Percentiles rank a stretch among this genome's conserved stretches.
phyloP scores from a whole-genome alignment of 352 stramenopile genomes.

The Phytophthora vignae region DNA sequence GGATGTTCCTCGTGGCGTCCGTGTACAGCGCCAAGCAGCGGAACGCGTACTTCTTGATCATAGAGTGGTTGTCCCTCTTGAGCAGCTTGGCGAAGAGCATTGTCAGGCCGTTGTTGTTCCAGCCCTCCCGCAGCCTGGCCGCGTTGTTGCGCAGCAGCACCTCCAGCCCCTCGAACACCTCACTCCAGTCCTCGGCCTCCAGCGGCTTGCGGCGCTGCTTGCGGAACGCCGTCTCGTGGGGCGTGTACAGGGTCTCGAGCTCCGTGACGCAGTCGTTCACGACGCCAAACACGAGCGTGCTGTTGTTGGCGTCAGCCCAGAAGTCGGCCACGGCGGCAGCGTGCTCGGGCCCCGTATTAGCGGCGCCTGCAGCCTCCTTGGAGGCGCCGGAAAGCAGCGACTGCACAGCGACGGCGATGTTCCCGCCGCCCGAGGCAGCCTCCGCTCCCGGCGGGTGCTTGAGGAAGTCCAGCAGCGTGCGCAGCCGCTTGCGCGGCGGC shows the following conservation, averaged over 20 bases:
- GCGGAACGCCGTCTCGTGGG: conserved; percentile 83
- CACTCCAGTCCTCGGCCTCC: conserved; percentile 89
- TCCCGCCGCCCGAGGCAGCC: conserved; percentile 41
- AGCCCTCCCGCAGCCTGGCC: conserved; percentile 72
- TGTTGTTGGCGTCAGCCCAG: conserved; percentile 77
- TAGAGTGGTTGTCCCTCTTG: conserved; percentile 85
- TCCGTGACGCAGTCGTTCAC: conserved; percentile 85
- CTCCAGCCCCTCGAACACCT: conserved; percentile 89
- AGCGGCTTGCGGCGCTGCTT: conserved; percentile 84
- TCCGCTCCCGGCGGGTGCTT: conserved; percentile 56
- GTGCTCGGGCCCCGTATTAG: conserved; percentile 48
- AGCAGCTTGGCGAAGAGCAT: conserved; percentile 88
- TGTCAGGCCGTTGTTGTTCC: conserved; percentile 84
- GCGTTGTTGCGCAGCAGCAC: conserved; percentile 83
- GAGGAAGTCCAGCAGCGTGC: conserved; percentile 86
- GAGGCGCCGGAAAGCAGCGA: conserved; percentile 62
- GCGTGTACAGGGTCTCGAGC: conserved; percentile 84
- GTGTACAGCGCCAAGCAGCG: conserved; percentile 85
- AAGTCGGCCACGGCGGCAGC: conserved; percentile 69
- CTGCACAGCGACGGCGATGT: conserved; percentile 77
- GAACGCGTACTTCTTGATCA: conserved; percentile 93
- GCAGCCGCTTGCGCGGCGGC: conserved; percentile 83
- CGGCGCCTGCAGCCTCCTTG: conserved; percentile 49
- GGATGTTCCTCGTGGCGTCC: conserved; percentile 76
- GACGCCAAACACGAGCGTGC: conserved; percentile 77